A percentile compares a stretch with the other conserved stretches of the same genome.
These are phyloP conservation scores for Digitaria exilis DNA, from an alignment of 202 grass and related monocot species.

Conservation along the genomic window DNA sequence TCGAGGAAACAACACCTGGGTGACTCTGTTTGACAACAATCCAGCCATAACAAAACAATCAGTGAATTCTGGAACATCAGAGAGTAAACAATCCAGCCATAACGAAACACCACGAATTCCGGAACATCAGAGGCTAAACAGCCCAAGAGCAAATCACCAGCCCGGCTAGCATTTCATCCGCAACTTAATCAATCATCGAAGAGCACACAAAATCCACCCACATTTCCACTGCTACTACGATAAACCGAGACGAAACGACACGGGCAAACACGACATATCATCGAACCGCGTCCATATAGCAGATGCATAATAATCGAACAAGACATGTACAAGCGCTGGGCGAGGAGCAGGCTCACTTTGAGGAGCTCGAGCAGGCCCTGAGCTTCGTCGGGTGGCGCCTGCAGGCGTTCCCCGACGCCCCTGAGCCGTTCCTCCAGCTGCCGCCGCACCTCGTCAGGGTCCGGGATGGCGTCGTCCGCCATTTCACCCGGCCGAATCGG, in stretches of 20 bases:
- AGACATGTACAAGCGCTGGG: neutral
- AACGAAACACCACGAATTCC: neutral
- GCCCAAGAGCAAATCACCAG: neutral
- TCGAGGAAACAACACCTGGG: neutral
- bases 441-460: conserved; percentile 23
- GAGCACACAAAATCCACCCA: neutral
- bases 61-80: neutral
- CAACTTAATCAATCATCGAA: neutral
- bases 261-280: neutral
- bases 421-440: conserved; percentile 52
- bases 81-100: neutral
- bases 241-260: neutral
- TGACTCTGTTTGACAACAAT: neutral
- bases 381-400: conserved; percentile 46
- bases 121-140: neutral
- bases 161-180: neutral
- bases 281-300: conserved; percentile 34
- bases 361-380: conserved; percentile 67
- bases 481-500: conserved; percentile 45
- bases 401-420: conserved; percentile 57
- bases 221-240: neutral
- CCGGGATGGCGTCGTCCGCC: conserved; percentile 34
- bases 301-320: neutral
- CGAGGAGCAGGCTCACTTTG: conserved; percentile 45
- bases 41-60: neutral